Evolutionary conservation across 176 grass and related monocot genomes (phyloP), one percentile per base, ranked within the genome.

Genomic region (Bonia amplexicaulis): DNA sequence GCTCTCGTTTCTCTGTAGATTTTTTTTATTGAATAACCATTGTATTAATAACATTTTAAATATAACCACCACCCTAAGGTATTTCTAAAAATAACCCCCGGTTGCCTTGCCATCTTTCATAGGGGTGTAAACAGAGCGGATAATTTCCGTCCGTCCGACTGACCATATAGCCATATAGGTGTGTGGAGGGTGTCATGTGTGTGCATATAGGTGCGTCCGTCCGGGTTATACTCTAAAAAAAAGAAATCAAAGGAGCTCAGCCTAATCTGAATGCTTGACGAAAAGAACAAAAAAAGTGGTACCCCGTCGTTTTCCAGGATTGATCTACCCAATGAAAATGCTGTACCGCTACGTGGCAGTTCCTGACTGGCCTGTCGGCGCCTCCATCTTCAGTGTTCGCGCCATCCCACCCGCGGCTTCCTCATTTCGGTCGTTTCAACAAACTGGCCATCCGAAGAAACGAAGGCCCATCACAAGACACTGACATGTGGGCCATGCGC

Each of bases 281-380:
- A 62, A 13, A 6, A 11, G 19, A 62, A 26, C 12, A 11, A 11
- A 62, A 62, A 64, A 26, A 46, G 22, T 14, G 27, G 41, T 14
- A 6, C 26, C 17, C 19, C 3, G 20, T 78, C 74, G 9, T 46
- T 12, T 70, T 85, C 65, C 35, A 37, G 35, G 35, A 37, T 37
- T 3, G 35, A 0, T 47, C 37, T 4, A 46, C 12, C 16, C 26
- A 45, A 12, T 23, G 10, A 67, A 75, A 82, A 48, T 20, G 3
- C 5, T 29, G 2, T 22, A 4, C 25, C 47, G 27, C 61, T 51
- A 89, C 41, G 25, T 86, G 88, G 66, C 27, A n/a, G 22, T 10
- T 22, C 11, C 3, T 55, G 65, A 78, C 23, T 79, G 66, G 73
- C 2, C 20, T 83, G 84, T 67, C 84, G 88, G 79, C 29, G 49